phyloP scores from a whole-genome alignment of 2,329 filamentous ascomycete genomes.

The Tolypocladium pustulatum region DNA sequence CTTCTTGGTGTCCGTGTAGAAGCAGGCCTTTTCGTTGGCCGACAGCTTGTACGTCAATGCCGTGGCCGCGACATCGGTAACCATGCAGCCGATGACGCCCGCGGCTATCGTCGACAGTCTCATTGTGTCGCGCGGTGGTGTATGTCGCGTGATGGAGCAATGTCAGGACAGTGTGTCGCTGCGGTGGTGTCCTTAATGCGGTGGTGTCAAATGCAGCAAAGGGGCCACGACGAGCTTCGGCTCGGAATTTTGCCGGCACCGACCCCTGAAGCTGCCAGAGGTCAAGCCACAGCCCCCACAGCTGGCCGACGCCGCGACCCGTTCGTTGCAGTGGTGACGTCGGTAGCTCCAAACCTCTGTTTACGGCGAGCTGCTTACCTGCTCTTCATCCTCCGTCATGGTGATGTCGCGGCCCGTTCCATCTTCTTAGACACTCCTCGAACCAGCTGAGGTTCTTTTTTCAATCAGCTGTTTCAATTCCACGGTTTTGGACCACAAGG shows the following conservation, averaged over 20 bases:
- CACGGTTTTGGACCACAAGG: background rate
- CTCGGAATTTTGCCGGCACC: constrained; percentile 11
- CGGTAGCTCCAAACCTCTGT: background rate
- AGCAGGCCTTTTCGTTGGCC: constrained; percentile 92
- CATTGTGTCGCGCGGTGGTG: constrained; percentile 39
- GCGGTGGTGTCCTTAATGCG: constrained; percentile 6
- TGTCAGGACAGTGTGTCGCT: constrained; percentile 19
- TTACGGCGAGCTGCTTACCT: background rate
- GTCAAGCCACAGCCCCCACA: constrained; percentile 1
- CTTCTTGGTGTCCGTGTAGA: constrained; percentile 72
- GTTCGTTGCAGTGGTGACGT: constrained; percentile 1
- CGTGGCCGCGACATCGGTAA: constrained; percentile 68
- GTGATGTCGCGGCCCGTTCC: background rate
- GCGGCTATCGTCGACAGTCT: constrained; percentile 50
- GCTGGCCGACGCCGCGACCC: background rate
- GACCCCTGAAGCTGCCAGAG: constrained; percentile 1
- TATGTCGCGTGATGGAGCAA: constrained; percentile 16
- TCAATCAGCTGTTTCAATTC: background rate
- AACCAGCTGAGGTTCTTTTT: background rate
- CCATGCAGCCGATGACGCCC: constrained; percentile 61
- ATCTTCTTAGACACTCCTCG: background rate
- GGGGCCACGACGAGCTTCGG: constrained; percentile 10
- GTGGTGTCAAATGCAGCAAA: constrained; percentile 2
- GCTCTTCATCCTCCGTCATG: background rate
- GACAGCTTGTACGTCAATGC: constrained; percentile 87